Evolutionary conservation across 306 rosid genomes (phyloP).

Genomic region (Trichosanthes cucumerina): DNA sequence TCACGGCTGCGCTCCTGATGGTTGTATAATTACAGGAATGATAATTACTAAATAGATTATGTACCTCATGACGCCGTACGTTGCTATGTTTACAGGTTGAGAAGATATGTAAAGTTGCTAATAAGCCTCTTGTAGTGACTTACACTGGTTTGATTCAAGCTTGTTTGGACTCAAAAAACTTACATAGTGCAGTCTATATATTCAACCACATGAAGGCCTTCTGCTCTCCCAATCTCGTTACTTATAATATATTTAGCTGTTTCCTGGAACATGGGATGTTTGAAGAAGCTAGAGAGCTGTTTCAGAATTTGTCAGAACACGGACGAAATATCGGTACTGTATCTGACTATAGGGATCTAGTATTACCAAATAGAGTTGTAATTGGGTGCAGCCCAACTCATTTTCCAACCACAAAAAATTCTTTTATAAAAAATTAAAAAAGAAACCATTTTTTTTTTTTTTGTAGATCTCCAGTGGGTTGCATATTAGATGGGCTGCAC

Average conservation of each 20-base stretch:
- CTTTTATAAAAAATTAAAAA: too few species aligned
- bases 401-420: too few species aligned
- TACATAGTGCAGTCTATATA: slow-evolving; percentile 52
- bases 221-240: slow-evolving; percentile 85
- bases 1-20: neutral
- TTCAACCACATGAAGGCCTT: slow-evolving; percentile 61
- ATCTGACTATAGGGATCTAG: slow-evolving; percentile 38
- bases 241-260: slow-evolving; percentile 71
- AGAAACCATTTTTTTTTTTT: too few species aligned
- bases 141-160: slow-evolving; percentile 94
- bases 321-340: slow-evolving; percentile 22
- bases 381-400: too few species aligned
- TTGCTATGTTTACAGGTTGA: slow-evolving; percentile 47
- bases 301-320: slow-evolving; percentile 50
- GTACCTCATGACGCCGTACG: neutral
- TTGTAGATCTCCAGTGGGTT: too few species aligned
- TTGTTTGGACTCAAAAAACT: slow-evolving; percentile 54
- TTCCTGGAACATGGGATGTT: slow-evolving; percentile 63
- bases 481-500: too few species aligned
- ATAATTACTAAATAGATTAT: neutral
- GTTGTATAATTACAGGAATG: neutral
- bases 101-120: slow-evolving; percentile 90
- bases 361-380: slow-evolving; percentile 73
- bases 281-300: slow-evolving; percentile 56
- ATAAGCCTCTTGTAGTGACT: slow-evolving; percentile 88